These are phyloP conservation scores for Apostasia shenzhenica DNA, from an alignment of 106 monocot genomes.

Conservation along the genomic window DNA sequence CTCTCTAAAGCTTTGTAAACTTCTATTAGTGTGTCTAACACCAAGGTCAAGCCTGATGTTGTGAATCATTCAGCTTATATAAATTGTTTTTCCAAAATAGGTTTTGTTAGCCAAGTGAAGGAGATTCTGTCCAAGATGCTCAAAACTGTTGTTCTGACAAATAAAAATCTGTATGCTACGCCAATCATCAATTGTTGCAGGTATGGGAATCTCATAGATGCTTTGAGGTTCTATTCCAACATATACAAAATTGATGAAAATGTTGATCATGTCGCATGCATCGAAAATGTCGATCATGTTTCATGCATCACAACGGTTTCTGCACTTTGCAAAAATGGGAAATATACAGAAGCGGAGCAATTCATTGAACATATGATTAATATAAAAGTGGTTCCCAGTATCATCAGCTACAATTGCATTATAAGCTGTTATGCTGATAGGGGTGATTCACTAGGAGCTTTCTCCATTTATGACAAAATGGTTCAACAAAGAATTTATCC, in stretches of 20 bases:
- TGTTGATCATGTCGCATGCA: conserved; percentile 36
- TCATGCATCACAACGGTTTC: conserved; percentile 44
- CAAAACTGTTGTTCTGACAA: conserved; percentile 40
- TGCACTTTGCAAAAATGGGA: conserved; percentile 38
- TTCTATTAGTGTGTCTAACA: conserved; percentile 34
- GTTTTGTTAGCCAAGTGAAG: conserved; percentile 20
- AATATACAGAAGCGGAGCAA: conserved; percentile 43
- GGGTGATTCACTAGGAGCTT: conserved; percentile 36
- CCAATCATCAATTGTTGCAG: conserved; percentile 42
- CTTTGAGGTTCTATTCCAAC: conserved; percentile 36
- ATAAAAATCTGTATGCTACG: conserved; percentile 42
- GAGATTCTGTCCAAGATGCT: conserved; percentile 47
- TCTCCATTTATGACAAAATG: conserved; percentile 60
- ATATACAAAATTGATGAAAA: conserved; percentile 24
- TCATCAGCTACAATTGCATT: conserved; percentile 40
- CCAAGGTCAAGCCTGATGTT: conserved; percentile 51
- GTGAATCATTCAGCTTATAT: conserved; percentile 62
- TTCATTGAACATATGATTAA: conserved; percentile 63
- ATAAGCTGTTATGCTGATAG: conserved; percentile 43
- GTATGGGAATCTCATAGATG: conserved; percentile 38
- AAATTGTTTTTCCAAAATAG: conserved; percentile 50
- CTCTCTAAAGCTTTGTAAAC: conserved; percentile 28
- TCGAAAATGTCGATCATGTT: conserved; percentile 25
- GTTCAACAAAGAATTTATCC: conserved; percentile 30
- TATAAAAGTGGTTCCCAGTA: conserved; percentile 31